Base-by-base conservation (phyloP, 768 basidiomycete genomes). In the Amanita polypyramis region DNA sequence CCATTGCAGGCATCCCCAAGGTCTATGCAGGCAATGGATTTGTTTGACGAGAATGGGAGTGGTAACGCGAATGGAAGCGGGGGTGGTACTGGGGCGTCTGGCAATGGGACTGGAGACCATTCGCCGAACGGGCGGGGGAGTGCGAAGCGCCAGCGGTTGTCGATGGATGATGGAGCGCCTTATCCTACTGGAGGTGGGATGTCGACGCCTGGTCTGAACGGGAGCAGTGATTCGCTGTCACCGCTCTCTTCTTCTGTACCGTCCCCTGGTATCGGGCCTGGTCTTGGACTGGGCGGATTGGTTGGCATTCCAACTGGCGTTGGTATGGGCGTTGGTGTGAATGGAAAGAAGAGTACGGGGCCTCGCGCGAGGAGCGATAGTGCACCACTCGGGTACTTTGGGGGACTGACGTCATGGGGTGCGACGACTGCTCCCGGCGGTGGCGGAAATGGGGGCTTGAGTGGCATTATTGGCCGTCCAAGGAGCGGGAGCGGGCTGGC, bases 281-380 rank as follows among this genome's bases (percentile, higher is more conserved):
- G 25, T 33, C 27, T 40, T 20, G 21, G 25, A 1, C 38, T 55
- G 34, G 57, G 52, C 21, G 56, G 45, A 3, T 50, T 59, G 19
- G 34, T 58, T 14, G 57, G 44, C 17, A 45, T 61, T 51, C 52
- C 51, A 10, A 62, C 60, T 41, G 47, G 55, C 15, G 44, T 53
- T 21, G 50, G 25, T 7, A 39, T 21, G 20, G 15, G 37, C 4
- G 37, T 21, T 4, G 42, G 42, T 19, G 20, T 43, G 27, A 20
- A 33, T 14, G 37, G 65, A 51, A 72, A 72, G 62, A 72, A 70
- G 59, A 10, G 20, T 19, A 25, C 23, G 27, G 58, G 68, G 41
- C 68, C 72, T 44, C 70, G 82, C n/a, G 80, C 80, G 27, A 63
- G 82, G 56, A 82, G 80, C 56, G 82, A 85, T 56, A 78, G 76